Conservation (phyloP, 805 yeast genomes). For the Komagataella mondaviorum region DNA sequence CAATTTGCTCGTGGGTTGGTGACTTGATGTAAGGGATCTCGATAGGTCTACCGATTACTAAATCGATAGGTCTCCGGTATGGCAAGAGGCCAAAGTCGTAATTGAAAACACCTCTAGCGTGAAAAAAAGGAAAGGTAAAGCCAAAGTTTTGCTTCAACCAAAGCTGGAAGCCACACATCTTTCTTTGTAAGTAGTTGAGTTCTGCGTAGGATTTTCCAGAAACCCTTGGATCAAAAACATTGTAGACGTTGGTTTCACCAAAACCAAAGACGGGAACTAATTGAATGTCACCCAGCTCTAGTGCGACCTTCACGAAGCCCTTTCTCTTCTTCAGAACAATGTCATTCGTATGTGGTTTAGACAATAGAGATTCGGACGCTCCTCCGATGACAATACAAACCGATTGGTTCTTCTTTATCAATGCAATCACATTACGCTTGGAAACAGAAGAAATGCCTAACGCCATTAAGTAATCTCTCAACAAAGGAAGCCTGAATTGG, state of each 20-base stretch:
- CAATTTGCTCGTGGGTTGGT: conserved; percentile 32
- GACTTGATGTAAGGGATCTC: conserved; percentile 37
- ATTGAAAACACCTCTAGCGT: conserved; percentile 86
- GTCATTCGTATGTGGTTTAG: conserved; percentile 48
- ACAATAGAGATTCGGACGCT: conserved; percentile 75
- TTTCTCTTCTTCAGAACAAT: conserved; percentile 65
- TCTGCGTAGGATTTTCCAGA: conserved; percentile 8
- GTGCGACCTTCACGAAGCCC: conserved; percentile 82
- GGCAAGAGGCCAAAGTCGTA: conserved; percentile 89
- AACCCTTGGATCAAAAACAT: conserved; percentile 20
- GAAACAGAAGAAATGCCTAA: conserved; percentile 82
- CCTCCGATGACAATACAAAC: conserved; percentile 93
- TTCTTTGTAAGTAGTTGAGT: conserved; percentile 13
- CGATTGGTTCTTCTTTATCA: conserved; percentile 53
- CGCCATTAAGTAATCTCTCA: conserved; percentile 72
- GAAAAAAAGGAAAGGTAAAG: conserved; percentile 83
- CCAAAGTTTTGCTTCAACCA: conserved; percentile 63
- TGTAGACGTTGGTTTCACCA: conserved; percentile 66
- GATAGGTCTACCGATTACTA: conserved; percentile 65
- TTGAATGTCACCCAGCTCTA: conserved; percentile 62
- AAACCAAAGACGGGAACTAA: conserved; percentile 84
- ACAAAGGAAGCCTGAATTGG: conserved; percentile 75
- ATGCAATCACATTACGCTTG: conserved; percentile 50
- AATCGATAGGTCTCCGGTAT: conserved; percentile 62
- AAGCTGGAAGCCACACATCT: conserved; percentile 44